phyloP scores from a whole-genome alignment of 2,329 filamentous ascomycete species.

The Ophiostoma sp. region DNA sequence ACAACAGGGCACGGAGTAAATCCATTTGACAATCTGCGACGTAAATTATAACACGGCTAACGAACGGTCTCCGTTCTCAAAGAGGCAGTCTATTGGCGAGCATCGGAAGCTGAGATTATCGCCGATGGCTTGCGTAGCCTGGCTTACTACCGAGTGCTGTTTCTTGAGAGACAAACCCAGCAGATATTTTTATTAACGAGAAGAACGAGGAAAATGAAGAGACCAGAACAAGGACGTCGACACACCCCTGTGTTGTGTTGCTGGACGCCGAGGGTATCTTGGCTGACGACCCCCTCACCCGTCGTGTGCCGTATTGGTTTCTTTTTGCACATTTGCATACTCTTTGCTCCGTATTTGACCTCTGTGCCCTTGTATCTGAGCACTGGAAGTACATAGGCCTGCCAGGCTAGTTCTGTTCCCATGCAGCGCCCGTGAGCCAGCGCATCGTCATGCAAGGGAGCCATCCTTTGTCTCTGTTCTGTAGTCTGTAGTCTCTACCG shows the following conservation, averaged over 20 bases:
- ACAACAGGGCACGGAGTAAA: not conserved
- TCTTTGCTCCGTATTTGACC: not conserved
- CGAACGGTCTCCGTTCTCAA: not conserved
- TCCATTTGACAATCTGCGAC: not conserved
- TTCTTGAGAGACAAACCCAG: not conserved
- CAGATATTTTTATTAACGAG: not conserved
- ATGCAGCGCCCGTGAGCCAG: not conserved
- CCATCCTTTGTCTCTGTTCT: not conserved
- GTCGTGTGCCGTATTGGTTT: not conserved
- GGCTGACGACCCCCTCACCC: not conserved
- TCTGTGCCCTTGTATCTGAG: not conserved
- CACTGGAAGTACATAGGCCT: conserved; percentile 1
- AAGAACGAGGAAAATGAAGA: not conserved
- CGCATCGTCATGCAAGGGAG: conserved; percentile 4
- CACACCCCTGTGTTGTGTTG: not conserved
- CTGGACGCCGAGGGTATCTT: not conserved
- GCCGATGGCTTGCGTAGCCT: not conserved
- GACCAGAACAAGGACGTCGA: not conserved
- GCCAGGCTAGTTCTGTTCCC: conserved; percentile 1
- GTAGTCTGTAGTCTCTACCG: not conserved
- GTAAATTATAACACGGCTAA: not conserved
- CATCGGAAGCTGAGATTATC: not conserved
- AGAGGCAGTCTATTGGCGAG: not conserved
- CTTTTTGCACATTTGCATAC: not conserved
- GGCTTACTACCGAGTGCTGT: not conserved